A percentile compares a stretch with the other conserved stretches of the same genome.
These are phyloP conservation scores for Antrodiella citrinella DNA, from an alignment of 768 basidiomycete species.

Conservation along the genomic window DNA sequence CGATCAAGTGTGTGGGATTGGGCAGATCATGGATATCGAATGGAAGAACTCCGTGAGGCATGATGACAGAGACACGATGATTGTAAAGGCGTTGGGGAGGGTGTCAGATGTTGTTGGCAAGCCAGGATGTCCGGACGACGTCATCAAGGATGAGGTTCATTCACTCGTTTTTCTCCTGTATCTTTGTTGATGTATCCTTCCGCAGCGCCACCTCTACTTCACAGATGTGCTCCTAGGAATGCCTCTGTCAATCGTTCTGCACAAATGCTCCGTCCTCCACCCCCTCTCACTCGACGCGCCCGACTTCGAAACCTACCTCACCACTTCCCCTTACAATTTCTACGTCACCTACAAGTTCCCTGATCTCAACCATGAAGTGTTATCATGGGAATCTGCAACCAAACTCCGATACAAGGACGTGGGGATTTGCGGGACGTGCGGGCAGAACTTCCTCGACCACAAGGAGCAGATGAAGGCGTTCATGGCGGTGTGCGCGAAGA, in stretches of 20 bases:
- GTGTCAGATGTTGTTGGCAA: slow-evolving; percentile 29
- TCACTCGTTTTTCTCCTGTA: not conserved
- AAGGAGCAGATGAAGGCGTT: slow-evolving; percentile 29
- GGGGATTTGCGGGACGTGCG: slow-evolving; percentile 40
- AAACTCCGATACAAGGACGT: slow-evolving; percentile 29
- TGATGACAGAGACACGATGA: slow-evolving; percentile 16
- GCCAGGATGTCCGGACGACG: slow-evolving; percentile 24
- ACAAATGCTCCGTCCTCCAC: slow-evolving; percentile 40
- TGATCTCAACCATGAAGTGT: slow-evolving; percentile 25
- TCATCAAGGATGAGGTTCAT: slow-evolving; percentile 52
- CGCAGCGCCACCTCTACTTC: slow-evolving; percentile 53
- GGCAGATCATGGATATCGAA: slow-evolving; percentile 35
- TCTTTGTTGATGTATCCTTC: not conserved
- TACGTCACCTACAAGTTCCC: slow-evolving; percentile 47
- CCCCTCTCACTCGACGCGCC: slow-evolving; percentile 16
- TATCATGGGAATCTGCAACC: slow-evolving; percentile 29
- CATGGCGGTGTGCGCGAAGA: slow-evolving; percentile 12
- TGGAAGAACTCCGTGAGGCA: slow-evolving; percentile 11
- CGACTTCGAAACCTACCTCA: slow-evolving; percentile 37
- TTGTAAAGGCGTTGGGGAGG: slow-evolving; percentile 38
- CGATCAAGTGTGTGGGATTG: slow-evolving; percentile 48
- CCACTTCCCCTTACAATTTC: slow-evolving; percentile 49
- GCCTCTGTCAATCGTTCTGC: slow-evolving; percentile 33
- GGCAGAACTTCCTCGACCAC: slow-evolving; percentile 22
- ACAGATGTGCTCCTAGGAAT: slow-evolving; percentile 39